Percentiles rank a stretch among this genome's conserved stretches.
Evolutionary conservation across 1,139 yeast species (phyloP).

Genomic region (Pichia sp.): DNA sequence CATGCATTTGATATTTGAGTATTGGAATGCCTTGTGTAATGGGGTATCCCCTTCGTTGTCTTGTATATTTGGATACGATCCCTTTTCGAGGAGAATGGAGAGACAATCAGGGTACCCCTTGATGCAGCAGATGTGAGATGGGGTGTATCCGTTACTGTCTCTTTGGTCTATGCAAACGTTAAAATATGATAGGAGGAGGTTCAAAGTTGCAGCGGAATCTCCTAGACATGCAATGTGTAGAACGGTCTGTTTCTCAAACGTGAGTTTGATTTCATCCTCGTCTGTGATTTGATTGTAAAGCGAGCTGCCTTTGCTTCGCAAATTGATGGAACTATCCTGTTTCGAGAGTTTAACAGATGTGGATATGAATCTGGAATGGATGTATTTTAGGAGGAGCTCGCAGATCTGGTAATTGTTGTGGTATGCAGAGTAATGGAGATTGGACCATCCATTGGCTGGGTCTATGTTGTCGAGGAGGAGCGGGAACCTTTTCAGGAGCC

Average conservation of each 20-base stretch:
- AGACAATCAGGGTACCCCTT: constrained; percentile 70
- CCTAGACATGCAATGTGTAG: constrained; percentile 71
- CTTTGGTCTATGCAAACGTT: constrained; percentile 56
- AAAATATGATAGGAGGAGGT: constrained; percentile 77
- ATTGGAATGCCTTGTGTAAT: constrained; percentile 77
- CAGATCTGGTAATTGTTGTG: constrained; percentile 80
- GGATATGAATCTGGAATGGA: constrained; percentile 34
- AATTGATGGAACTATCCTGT: constrained; percentile 10
- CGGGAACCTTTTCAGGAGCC: constrained; percentile 72
- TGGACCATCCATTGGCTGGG: constrained; percentile 79
- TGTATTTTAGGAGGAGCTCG: constrained; percentile 48
- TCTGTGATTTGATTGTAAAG: constrained; percentile 29
- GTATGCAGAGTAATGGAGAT: constrained; percentile 83
- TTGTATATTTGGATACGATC: constrained; percentile 64
- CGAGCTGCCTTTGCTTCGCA: constrained; percentile 6
- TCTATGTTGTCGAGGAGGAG: constrained; percentile 75
- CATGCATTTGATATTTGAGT: constrained; percentile 66
- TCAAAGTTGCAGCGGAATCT: constrained; percentile 67
- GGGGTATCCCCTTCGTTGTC: constrained; percentile 75
- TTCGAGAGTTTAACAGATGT: constrained; percentile 29
- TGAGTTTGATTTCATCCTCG: constrained; percentile 37
- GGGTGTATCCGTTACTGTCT: constrained; percentile 60
- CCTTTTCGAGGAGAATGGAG: constrained; percentile 70
- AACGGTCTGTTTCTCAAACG: constrained; percentile 70
- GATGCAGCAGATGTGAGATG: constrained; percentile 71